Evolutionary conservation across 371 early-diverging fungal genomes (phyloP).

Genomic region (Smittium mucronatum): DNA sequence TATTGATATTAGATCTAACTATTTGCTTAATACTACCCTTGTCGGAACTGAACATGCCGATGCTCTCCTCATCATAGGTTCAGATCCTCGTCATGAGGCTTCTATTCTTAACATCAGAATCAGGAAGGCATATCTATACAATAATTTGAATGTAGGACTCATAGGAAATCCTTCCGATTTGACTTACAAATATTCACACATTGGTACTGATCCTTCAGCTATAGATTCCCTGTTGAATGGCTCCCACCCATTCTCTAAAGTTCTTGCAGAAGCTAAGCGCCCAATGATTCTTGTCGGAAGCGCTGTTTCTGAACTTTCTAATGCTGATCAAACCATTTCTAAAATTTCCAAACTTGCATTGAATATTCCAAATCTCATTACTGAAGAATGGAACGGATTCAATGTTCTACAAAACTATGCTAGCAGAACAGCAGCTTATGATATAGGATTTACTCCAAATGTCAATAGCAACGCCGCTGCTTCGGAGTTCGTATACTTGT

Average conservation of each 20-base stretch:
- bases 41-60: constrained; percentile 85
- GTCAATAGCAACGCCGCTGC: constrained; percentile 29
- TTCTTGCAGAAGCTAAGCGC: constrained; percentile 68
- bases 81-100: constrained; percentile 95
- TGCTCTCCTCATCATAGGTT: constrained; percentile 77
- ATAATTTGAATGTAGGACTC: constrained; percentile 63
- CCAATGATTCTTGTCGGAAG: constrained; percentile 87
- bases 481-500: constrained; percentile 72
- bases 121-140: constrained; percentile 82
- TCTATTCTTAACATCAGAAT: constrained; percentile 89
- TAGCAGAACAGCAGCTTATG: constrained; percentile 73
- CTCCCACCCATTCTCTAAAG: constrained; percentile 57
- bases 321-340: constrained; percentile 54
- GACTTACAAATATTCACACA: constrained; percentile 82
- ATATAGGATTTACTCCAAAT: constrained; percentile 71
- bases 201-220: constrained; percentile 54
- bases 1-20: constrained; percentile 80
- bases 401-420: constrained; percentile 84
- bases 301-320: constrained; percentile 57
- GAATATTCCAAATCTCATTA: constrained; percentile 46
- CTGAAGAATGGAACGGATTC: constrained; percentile 78
- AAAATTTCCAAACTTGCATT: constrained; percentile 44
- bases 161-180: constrained; percentile 64
- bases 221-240: constrained; percentile 60
- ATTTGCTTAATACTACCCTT: constrained; percentile 71